These are phyloP conservation scores for Aristolochia contorta DNA, from an alignment of 164 flowering plant genomes.

Conservation along the genomic window DNA sequence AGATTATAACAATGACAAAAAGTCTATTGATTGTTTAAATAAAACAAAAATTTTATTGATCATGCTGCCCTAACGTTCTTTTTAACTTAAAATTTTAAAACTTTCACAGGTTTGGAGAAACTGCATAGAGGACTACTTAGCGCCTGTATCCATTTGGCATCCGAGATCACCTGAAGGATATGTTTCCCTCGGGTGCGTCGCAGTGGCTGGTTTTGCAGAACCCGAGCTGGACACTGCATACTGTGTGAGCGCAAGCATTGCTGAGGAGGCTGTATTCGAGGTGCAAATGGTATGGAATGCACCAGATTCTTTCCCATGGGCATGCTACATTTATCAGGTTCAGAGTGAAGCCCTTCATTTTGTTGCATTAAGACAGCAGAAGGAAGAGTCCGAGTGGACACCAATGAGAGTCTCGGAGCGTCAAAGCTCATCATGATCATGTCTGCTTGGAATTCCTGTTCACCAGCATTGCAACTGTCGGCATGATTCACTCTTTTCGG, in stretches of 20 bases:
- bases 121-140: slow-evolving; percentile 69
- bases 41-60: no score
- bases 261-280: slow-evolving; percentile 67
- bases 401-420: slow-evolving; percentile 46
- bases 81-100: no score
- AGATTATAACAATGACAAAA: no score
- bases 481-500: no score
- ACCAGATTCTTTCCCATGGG: slow-evolving; percentile 90
- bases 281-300: slow-evolving; percentile 74
- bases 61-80: no score
- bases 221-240: slow-evolving; percentile 43
- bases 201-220: slow-evolving; percentile 53
- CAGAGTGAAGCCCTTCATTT: slow-evolving; percentile 88
- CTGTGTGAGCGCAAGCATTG: slow-evolving; percentile 57
- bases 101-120: slow-evolving; percentile 87
- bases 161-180: slow-evolving; percentile 92
- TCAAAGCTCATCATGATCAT: slow-evolving; percentile 1
- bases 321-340: slow-evolving; percentile 80
- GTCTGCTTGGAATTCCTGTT: no score
- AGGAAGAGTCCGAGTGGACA: slow-evolving; percentile 74
- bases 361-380: slow-evolving; percentile 55
- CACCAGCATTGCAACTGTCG: no score
- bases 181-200: slow-evolving; percentile 74
- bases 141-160: slow-evolving; percentile 76
- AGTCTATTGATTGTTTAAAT: no score